A percentile compares a stretch with the other conserved stretches of the same genome.
phyloP scores from a whole-genome alignment of 2,329 filamentous ascomycete genomes.

The Penicillium sp. region DNA sequence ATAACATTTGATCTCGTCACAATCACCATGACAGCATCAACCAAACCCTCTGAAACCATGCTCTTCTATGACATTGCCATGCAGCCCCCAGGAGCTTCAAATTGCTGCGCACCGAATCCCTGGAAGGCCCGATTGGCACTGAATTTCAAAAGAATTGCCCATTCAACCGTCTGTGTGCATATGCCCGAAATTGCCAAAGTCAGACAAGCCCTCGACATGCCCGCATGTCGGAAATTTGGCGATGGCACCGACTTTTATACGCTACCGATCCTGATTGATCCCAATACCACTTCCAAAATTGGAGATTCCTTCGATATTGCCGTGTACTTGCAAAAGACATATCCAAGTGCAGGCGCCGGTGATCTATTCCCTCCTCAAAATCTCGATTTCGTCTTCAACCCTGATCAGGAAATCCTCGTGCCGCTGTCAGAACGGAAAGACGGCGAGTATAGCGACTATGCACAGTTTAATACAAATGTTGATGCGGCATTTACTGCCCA shows the following conservation, averaged over 20 bases:
- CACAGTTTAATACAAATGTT: slow-evolving; percentile 50
- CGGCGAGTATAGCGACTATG: slow-evolving; percentile 34
- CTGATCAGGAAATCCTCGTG: slow-evolving; percentile 26
- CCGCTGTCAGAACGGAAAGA: slow-evolving; percentile 37
- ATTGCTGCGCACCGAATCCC: slow-evolving; percentile 44
- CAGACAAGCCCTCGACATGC: slow-evolving; percentile 45
- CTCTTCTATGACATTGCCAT: slow-evolving; percentile 48
- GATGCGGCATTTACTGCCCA: slow-evolving; percentile 52
- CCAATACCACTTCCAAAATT: slow-evolving; percentile 37
- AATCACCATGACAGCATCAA: not conserved
- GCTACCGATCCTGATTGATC: slow-evolving; percentile 53
- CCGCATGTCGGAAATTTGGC: slow-evolving; percentile 49
- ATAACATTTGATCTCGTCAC: no score
- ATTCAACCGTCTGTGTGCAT: slow-evolving; percentile 49
- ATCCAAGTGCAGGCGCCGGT: slow-evolving; percentile 42
- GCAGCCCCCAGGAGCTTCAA: slow-evolving; percentile 26
- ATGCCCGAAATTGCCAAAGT: slow-evolving; percentile 49
- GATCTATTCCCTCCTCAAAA: slow-evolving; percentile 46
- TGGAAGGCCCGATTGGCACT: slow-evolving; percentile 49
- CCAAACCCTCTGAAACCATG: slow-evolving; percentile 17
- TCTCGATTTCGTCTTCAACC: slow-evolving; percentile 39
- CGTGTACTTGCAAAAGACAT: slow-evolving; percentile 51
- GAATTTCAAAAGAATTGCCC: slow-evolving; percentile 46
- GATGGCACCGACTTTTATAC: slow-evolving; percentile 57
- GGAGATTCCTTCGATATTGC: slow-evolving; percentile 65